Evolutionary conservation across 202 grass and related monocot genomes (phyloP).

Genomic region (Setaria viridis): DNA sequence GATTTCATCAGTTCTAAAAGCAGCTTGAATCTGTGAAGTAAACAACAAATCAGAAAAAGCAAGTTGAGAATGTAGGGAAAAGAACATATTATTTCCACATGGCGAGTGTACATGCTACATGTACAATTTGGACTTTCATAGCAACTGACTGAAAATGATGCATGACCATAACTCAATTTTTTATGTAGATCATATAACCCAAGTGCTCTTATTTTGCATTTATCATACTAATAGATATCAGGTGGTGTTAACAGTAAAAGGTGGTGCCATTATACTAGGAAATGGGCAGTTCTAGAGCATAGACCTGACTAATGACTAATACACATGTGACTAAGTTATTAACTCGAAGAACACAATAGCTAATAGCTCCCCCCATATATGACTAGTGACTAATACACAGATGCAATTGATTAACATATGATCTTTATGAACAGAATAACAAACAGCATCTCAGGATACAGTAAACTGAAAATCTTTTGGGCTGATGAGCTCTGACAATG

Average conservation of each 20-base stretch:
- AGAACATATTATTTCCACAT: not conserved
- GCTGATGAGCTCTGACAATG: not conserved
- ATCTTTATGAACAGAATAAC: not conserved
- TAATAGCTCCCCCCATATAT: not conserved
- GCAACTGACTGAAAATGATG: conserved; percentile 38
- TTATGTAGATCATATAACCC: conserved; percentile 2
- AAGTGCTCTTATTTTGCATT: not conserved
- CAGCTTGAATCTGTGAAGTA: conserved; percentile 85
- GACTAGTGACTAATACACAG: not conserved
- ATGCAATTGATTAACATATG: not conserved
- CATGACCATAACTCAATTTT: not conserved
- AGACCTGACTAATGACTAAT: not conserved
- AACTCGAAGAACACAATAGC: not conserved
- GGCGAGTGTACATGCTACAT: not conserved
- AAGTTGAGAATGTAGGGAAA: not conserved
- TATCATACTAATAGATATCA: conserved; percentile 7
- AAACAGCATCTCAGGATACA: not conserved
- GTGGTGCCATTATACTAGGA: not conserved
- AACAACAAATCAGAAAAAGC: conserved; percentile 46
- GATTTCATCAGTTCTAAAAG: conserved; percentile 99
- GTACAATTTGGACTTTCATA: not conserved
- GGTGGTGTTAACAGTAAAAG: not conserved
- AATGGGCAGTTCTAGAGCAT: not conserved
- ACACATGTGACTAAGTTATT: conserved; percentile 6
- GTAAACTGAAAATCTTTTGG: not conserved